Evolutionary conservation across 169 alveolate species (phyloP).

Genomic region (Cystoisospora suis): DNA sequence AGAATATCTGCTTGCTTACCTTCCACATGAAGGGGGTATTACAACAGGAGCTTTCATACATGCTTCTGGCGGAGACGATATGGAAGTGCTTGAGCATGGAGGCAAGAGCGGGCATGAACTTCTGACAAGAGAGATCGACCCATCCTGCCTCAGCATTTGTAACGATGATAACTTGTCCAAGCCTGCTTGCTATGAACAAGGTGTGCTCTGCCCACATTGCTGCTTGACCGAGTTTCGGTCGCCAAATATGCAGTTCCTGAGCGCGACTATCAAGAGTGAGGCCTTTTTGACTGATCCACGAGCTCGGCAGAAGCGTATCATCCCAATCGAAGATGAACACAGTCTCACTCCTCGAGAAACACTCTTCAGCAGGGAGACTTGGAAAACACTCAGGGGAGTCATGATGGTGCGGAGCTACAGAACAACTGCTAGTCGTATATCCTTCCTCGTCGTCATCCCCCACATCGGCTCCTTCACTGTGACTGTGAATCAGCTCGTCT

Average conservation of each 20-base stretch:
- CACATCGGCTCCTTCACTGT: too few relatives aligned
- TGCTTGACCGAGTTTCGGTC: neutral
- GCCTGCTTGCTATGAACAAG: constrained; percentile 6
- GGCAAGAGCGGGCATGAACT: constrained; percentile 43
- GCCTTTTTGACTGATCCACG: constrained; percentile 38
- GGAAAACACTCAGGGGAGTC: neutral
- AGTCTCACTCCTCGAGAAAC: constrained; percentile 11
- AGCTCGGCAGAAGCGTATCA: constrained; percentile 62
- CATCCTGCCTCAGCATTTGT: constrained; percentile 63
- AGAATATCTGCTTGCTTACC: constrained; percentile 10
- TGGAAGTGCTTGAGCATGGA: neutral
- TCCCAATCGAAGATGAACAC: constrained; percentile 50
- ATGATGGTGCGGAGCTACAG: too few relatives aligned
- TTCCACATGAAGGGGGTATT: constrained; percentile 49
- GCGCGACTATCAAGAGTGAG: constrained; percentile 15
- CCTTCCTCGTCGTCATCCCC: too few relatives aligned
- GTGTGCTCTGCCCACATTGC: constrained; percentile 31
- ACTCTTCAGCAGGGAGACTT: neutral
- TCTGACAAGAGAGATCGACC: constrained; percentile 55
- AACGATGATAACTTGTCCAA: constrained; percentile 60
- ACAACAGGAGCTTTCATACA: constrained; percentile 10
- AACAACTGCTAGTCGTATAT: too few relatives aligned
- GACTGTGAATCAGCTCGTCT: too few relatives aligned
- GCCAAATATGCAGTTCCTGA: neutral
- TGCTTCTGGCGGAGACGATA: constrained; percentile 49